These are phyloP conservation scores for Massariosphaeria phaeospora DNA, from an alignment of 495 filamentous ascomycete genomes.

Conservation along the genomic window DNA sequence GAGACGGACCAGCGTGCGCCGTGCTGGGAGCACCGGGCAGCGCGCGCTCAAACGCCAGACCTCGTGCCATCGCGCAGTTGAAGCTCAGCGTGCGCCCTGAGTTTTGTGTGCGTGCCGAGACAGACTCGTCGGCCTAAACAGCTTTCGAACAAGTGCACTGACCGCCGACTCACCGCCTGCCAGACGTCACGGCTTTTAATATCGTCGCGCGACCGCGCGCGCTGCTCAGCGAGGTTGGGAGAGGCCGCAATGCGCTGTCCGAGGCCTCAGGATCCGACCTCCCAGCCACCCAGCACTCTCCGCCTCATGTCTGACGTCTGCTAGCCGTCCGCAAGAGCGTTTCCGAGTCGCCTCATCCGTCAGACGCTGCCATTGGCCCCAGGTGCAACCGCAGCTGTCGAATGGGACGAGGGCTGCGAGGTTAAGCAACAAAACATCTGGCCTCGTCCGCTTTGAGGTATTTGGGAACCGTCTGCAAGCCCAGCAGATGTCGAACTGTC, in stretches of 20 bases:
- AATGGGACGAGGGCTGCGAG: constrained; percentile 25
- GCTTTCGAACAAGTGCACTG: constrained; percentile 28
- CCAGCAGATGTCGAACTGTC: constrained; percentile 5
- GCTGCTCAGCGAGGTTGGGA: constrained; percentile 18
- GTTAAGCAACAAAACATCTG: constrained; percentile 16
- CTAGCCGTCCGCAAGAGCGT: constrained; percentile 22
- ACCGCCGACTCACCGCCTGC: constrained; percentile 33
- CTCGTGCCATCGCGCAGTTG: constrained; percentile 2
- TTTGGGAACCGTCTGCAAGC: constrained; percentile 8
- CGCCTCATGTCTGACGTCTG: constrained; percentile 32
- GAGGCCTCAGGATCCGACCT: constrained; percentile 19
- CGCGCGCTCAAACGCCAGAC: constrained; percentile 14
- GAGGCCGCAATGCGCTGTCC: constrained; percentile 36
- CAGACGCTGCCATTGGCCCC: constrained; percentile 30
- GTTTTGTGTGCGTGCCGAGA: constrained; percentile 29
- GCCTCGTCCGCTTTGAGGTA: constrained; percentile 31
- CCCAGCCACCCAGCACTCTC: constrained; percentile 28
- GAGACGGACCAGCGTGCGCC: constrained; percentile 5
- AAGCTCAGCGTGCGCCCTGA: background rate
- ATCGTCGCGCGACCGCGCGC: constrained; percentile 12
- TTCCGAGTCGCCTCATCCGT: constrained; percentile 24
- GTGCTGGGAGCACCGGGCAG: background rate
- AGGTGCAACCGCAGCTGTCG: constrained; percentile 11
- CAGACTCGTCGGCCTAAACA: constrained; percentile 29
- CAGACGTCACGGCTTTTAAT: constrained; percentile 30